Conservation (phyloP, 2,329 filamentous ascomycete genomes). For the Aureobasidium sp. region DNA sequence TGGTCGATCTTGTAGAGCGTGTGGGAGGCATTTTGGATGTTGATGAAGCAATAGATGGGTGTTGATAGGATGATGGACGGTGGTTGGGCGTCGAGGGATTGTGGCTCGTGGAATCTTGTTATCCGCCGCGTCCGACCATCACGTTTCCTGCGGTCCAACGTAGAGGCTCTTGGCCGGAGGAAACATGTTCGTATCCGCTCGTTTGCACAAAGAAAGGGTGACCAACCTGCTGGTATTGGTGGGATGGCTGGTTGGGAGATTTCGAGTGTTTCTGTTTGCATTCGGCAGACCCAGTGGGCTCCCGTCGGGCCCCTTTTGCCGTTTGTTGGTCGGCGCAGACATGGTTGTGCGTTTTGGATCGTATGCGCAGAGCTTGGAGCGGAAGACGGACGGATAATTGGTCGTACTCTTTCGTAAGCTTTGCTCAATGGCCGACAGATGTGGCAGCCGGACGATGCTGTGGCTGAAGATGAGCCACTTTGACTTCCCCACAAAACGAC, state of each 20-base stretch:
- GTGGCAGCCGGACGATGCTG: background rate
- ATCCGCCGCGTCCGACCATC: background rate
- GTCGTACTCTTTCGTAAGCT: background rate
- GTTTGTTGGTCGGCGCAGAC: constrained; percentile 9
- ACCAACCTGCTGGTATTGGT: constrained; percentile 6
- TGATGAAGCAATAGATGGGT: constrained; percentile 21
- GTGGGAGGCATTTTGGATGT: constrained; percentile 25
- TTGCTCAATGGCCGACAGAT: background rate
- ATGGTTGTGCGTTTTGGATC: background rate
- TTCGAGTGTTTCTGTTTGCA: background rate
- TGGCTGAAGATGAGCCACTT: background rate
- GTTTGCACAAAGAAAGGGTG: background rate
- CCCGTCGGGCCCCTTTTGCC: constrained; percentile 2
- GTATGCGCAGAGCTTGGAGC: background rate
- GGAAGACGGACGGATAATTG: background rate
- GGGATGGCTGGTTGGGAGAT: background rate
- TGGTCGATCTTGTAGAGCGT: constrained; percentile 22
- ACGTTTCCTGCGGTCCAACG: background rate
- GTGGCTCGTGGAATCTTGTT: background rate
- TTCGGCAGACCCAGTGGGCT: background rate
- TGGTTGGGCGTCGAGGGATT: background rate
- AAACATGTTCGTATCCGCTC: background rate
- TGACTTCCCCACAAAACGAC: background rate
- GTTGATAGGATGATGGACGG: background rate
- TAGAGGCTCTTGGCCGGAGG: background rate